A percentile compares a stretch with the other conserved stretches of the same genome.
Conservation (phyloP, 2,329 filamentous ascomycete species). For the Scytalidium sp. region DNA sequence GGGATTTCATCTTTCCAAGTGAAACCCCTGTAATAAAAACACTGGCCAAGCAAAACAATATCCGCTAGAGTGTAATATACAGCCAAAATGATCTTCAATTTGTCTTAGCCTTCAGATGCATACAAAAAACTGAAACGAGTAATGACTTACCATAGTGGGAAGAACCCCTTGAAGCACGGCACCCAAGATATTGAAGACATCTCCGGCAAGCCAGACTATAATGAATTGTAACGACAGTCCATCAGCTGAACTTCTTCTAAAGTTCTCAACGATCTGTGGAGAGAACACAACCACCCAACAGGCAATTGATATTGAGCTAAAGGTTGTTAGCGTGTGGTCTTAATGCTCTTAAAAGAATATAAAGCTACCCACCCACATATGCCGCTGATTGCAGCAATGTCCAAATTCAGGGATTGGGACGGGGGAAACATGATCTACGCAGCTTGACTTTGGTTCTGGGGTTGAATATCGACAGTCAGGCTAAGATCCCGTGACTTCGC, state of each 20-base stretch:
- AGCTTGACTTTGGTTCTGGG: neutral
- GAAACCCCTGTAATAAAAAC: constrained; percentile 94
- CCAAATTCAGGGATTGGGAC: constrained; percentile 60
- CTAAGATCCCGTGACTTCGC: neutral
- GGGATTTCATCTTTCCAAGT: constrained; percentile 55
- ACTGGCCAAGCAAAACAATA: constrained; percentile 81
- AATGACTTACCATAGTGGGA: constrained; percentile 72
- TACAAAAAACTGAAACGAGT: constrained; percentile 3
- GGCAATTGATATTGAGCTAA: constrained; percentile 88
- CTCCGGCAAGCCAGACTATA: constrained; percentile 86
- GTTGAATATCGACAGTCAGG: neutral
- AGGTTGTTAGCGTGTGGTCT: constrained; percentile 2
- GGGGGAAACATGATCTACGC: constrained; percentile 38
- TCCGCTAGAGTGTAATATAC: constrained; percentile 93
- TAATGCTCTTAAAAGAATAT: neutral
- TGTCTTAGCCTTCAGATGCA: neutral
- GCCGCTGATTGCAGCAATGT: constrained; percentile 87
- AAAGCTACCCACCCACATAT: constrained; percentile 69
- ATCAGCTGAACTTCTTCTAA: constrained; percentile 78
- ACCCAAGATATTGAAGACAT: constrained; percentile 97
- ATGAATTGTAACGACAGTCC: constrained; percentile 90
- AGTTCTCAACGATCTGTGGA: constrained; percentile 95
- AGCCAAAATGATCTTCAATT: constrained; percentile 71
- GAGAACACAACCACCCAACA: constrained; percentile 99
- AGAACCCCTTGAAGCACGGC: constrained; percentile 86